phyloP scores from a whole-genome alignment of 306 rosid genomes.

The Acacia acuminata region DNA sequence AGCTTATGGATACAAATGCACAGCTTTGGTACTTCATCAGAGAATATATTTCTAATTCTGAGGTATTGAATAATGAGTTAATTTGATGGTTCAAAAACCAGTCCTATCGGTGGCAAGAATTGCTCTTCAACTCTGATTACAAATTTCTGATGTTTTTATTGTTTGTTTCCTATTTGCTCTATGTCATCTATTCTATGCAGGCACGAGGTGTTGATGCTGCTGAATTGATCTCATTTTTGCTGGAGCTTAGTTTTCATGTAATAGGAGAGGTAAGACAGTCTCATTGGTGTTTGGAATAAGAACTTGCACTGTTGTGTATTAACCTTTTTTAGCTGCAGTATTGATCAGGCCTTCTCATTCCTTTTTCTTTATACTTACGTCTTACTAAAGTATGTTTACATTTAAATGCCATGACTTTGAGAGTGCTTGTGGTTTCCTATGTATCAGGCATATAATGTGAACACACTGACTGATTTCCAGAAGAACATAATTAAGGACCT shows the following conservation, averaged over 20 bases:
- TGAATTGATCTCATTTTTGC: conserved; percentile 86
- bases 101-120: background rate
- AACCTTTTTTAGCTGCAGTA: conserved; percentile 13
- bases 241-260: conserved; percentile 96
- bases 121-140: conserved; percentile 12
- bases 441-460: conserved; percentile 73
- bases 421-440: conserved; percentile 24
- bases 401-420: conserved; percentile 26
- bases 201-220: conserved; percentile 84
- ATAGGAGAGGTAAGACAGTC: conserved; percentile 79
- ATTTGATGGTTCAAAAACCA: background rate
- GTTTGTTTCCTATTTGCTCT: conserved; percentile 21
- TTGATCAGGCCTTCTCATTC: conserved; percentile 14
- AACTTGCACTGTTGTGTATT: conserved; percentile 15
- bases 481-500: conserved; percentile 74
- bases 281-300: conserved; percentile 20
- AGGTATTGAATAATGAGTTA: conserved; percentile 45
- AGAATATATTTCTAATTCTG: conserved; percentile 92
- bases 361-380: conserved; percentile 2
- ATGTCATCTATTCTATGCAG: conserved; percentile 49
- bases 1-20: conserved; percentile 98
- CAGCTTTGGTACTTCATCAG: conserved; percentile 98
- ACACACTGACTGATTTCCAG: conserved; percentile 77
- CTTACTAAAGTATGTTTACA: conserved; percentile 9
- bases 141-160: conserved; percentile 3